phyloP scores from a whole-genome alignment of 2,329 filamentous ascomycete species.

The Cryphonectria radicalis region DNA sequence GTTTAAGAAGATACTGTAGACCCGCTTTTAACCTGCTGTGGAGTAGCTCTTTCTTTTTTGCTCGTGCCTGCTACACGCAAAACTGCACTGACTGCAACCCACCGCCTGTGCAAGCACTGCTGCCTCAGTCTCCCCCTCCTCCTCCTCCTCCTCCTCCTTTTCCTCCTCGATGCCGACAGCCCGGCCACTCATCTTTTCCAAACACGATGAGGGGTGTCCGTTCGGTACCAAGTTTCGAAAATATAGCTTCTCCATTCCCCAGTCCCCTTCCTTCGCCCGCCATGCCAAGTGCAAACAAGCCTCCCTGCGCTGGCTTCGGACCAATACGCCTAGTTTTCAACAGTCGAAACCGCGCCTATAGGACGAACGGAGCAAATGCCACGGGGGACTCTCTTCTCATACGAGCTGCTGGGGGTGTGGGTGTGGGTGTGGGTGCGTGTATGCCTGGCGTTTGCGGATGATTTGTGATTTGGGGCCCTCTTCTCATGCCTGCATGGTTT shows the following conservation, averaged over 20 bases:
- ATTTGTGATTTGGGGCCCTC: background rate
- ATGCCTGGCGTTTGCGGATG: background rate
- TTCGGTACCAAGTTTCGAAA: conserved; percentile 24
- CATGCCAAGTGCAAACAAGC: background rate
- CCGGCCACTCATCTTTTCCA: conserved; percentile 18
- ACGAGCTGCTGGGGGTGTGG: background rate
- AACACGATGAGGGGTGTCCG: conserved; percentile 18
- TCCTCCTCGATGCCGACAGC: conserved; percentile 1
- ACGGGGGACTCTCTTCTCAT: background rate
- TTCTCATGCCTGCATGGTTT: background rate
- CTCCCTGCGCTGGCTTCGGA: conserved; percentile 5
- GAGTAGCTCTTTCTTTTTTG: too few species aligned
- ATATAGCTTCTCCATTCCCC: background rate
- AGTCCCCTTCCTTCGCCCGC: background rate
- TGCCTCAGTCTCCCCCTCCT: too few species aligned
- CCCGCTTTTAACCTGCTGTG: background rate
- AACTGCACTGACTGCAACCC: background rate
- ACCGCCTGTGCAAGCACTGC: too few species aligned
- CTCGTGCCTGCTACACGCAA: too few species aligned
- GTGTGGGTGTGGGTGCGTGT: too few species aligned
- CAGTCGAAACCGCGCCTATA: background rate
- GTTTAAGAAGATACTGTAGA: background rate
- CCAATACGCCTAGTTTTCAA: background rate
- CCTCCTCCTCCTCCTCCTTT: too few species aligned
- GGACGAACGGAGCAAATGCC: background rate